Conservation (phyloP, 2,329 filamentous ascomycete genomes). For the Ophiostoma tasmaniense region DNA sequence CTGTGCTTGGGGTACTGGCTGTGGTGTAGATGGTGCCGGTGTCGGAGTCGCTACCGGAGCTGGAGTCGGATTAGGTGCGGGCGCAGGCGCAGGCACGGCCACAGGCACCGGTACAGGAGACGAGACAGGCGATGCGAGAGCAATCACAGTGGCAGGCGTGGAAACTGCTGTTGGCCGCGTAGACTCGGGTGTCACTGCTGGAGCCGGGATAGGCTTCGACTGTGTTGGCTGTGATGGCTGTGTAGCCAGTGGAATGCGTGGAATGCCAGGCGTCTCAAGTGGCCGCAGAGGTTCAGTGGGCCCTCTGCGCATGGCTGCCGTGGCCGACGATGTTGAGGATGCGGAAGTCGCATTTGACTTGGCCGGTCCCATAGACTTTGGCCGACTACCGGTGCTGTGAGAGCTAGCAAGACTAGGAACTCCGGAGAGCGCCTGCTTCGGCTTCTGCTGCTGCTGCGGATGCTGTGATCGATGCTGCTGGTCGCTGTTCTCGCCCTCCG, state of each 20-base stretch:
- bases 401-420: background rate
- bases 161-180: background rate
- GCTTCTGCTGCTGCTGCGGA: background rate
- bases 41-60: background rate
- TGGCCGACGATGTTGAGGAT: slow-evolving; percentile 23
- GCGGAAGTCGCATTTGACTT: slow-evolving; percentile 9
- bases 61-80: background rate
- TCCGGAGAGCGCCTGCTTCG: background rate
- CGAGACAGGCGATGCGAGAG: background rate
- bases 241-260: background rate
- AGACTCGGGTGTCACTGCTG: background rate
- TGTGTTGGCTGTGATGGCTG: background rate
- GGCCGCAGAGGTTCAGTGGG: background rate
- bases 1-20: background rate
- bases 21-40: background rate
- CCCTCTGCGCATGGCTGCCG: background rate
- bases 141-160: background rate
- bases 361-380: background rate
- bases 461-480: slow-evolving; percentile 21
- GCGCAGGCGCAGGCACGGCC: no score
- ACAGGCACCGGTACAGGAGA: background rate
- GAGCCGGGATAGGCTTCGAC: background rate
- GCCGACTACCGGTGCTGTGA: slow-evolving; percentile 13
- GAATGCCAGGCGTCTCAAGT: background rate
- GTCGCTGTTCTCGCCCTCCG: slow-evolving; percentile 34